A percentile compares a stretch with the other conserved stretches of the same genome.
These are phyloP conservation scores for Suhomyces coccinellae DNA, from an alignment of 1,139 yeast genomes.

Conservation along the genomic window DNA sequence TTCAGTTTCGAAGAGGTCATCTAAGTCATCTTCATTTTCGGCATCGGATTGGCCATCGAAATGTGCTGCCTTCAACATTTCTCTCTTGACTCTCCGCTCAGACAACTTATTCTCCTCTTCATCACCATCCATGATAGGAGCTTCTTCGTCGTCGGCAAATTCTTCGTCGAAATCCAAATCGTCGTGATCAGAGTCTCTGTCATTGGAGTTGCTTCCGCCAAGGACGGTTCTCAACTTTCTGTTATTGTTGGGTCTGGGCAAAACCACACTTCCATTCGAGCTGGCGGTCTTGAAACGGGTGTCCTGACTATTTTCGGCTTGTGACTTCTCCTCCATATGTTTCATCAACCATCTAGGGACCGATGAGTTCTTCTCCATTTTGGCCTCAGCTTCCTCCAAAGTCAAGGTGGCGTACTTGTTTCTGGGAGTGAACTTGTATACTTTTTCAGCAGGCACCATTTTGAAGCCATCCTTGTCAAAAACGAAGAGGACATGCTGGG, in stretches of 20 bases:
- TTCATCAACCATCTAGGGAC: constrained; percentile 97
- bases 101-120: constrained; percentile 93
- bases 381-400: constrained; percentile 92
- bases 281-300: constrained; percentile 41
- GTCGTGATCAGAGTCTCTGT: constrained; percentile 78
- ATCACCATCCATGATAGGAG: constrained; percentile 95
- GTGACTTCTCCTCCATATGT: constrained; percentile 68
- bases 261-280: constrained; percentile 13
- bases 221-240: constrained; percentile 59
- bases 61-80: constrained; percentile 83
- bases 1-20: constrained; percentile 63
- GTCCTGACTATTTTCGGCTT: constrained; percentile 47
- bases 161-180: constrained; percentile 95
- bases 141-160: constrained; percentile 98
- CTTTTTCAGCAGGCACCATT: constrained; percentile 93
- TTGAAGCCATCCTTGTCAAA: constrained; percentile 88
- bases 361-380: constrained; percentile 78
- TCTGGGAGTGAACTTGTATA: constrained; percentile 89
- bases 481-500: constrained; percentile 76
- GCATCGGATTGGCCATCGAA: constrained; percentile 63
- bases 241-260: constrained; percentile 5
- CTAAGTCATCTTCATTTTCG: constrained; percentile 60
- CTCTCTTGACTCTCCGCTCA: constrained; percentile 83
- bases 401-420: constrained; percentile 92
- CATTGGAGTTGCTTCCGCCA: constrained; percentile 52